A percentile compares a stretch with the other conserved stretches of the same genome.
Evolutionary conservation across 225 moss, liverwort and hornwort species (phyloP).

Genomic region (Pseudisothecium myosuroides): DNA sequence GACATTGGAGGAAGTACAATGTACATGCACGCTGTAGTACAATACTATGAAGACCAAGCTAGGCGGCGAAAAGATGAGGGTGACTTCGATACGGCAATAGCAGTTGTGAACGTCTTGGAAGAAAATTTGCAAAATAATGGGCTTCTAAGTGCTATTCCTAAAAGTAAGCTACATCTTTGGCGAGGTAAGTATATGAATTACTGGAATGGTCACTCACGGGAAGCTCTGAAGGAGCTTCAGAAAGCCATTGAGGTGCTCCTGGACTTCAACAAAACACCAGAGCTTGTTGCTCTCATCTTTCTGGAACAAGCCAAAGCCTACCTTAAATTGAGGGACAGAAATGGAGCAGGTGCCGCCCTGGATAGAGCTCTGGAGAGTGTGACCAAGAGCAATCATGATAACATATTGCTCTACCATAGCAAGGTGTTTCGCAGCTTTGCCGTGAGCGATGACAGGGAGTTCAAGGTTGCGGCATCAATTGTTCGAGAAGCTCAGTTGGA

Average conservation of each 20-base stretch:
- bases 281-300: neutral
- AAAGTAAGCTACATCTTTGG: neutral
- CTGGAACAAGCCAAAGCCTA: neutral
- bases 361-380: neutral
- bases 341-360: neutral
- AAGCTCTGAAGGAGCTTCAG: slow-evolving; percentile 7
- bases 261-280: neutral
- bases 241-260: neutral
- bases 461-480: neutral
- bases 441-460: neutral
- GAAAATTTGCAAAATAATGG: neutral
- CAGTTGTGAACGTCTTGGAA: neutral
- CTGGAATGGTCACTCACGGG: neutral
- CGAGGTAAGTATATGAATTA: neutral
- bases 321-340: neutral
- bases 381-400: neutral
- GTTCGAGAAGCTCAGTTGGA: neutral
- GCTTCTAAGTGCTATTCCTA: neutral
- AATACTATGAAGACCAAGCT: neutral
- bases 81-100: neutral
- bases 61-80: neutral
- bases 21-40: neutral
- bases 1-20: neutral
- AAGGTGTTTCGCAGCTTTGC: slow-evolving; percentile 4
- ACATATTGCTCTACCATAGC: neutral